A percentile compares a stretch with the other conserved stretches of the same genome.
Conservation (phyloP, 805 yeast species). For the Priceomyces medius region DNA sequence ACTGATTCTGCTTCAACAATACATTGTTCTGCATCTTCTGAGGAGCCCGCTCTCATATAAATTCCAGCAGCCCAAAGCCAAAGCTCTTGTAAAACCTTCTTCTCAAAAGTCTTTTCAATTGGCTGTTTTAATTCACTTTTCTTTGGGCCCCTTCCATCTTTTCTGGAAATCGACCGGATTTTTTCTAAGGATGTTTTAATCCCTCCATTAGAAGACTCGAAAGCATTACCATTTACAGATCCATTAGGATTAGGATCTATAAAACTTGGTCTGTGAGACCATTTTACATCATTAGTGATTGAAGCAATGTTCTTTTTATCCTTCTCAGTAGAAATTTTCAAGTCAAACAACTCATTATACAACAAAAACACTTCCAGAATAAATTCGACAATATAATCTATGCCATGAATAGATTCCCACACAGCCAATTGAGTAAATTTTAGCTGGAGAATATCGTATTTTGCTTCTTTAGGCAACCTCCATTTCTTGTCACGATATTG, state of each 20-base stretch:
- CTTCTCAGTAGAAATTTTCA: constrained; percentile 14
- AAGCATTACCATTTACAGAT: constrained; percentile 4
- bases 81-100: constrained; percentile 50
- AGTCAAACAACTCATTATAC: constrained; percentile 50
- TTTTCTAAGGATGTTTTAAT: constrained; percentile 19
- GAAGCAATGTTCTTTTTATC: neutral
- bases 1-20: constrained; percentile 66
- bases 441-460: constrained; percentile 60
- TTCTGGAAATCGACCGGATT: constrained; percentile 15
- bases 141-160: neutral
- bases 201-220: neutral
- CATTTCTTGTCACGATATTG: constrained; percentile 26
- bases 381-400: constrained; percentile 55
- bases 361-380: constrained; percentile 66
- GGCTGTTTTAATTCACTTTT: neutral
- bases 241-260: constrained; percentile 27
- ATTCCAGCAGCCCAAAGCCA: constrained; percentile 77
- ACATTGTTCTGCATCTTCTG: constrained; percentile 66
- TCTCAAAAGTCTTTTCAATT: constrained; percentile 20
- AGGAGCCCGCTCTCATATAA: constrained; percentile 54
- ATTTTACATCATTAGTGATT: constrained; percentile 18
- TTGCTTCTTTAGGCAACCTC: constrained; percentile 26
- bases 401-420: constrained; percentile 60
- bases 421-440: constrained; percentile 74
- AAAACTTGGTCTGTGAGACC: constrained; percentile 44